Conservation (phyloP, 2,329 filamentous ascomycete species). For the Exophiala aquamarina region DNA sequence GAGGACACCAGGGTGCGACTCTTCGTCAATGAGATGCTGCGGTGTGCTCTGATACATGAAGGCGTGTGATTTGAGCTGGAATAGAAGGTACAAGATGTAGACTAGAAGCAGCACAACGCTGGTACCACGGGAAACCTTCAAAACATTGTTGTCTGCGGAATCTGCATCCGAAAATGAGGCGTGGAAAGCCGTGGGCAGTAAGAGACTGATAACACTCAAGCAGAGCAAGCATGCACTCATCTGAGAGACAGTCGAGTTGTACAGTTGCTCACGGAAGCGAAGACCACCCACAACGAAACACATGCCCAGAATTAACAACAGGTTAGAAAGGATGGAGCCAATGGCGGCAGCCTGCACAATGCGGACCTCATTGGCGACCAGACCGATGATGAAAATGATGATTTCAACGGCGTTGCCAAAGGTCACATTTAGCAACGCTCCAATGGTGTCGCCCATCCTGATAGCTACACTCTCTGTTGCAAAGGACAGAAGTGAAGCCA, state of each 20-base stretch:
- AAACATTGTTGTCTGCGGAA: constrained; percentile 67
- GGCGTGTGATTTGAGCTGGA: constrained; percentile 87
- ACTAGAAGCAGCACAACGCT: constrained; percentile 81
- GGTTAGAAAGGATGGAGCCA: constrained; percentile 84
- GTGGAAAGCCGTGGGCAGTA: constrained; percentile 89
- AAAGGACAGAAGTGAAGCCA: constrained; percentile 70
- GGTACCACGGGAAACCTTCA: constrained; percentile 85
- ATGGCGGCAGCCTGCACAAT: constrained; percentile 90
- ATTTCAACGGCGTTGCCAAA: constrained; percentile 79
- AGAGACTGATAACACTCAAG: constrained; percentile 83
- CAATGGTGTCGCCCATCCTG: constrained; percentile 70
- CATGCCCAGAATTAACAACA: constrained; percentile 89
- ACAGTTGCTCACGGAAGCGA: constrained; percentile 87
- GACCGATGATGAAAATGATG: constrained; percentile 78
- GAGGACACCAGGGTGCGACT: constrained; percentile 80
- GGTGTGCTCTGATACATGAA: constrained; percentile 93
- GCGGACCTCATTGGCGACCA: constrained; percentile 79
- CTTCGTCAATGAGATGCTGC: constrained; percentile 88
- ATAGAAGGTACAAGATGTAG: constrained; percentile 79
- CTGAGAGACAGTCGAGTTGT: constrained; percentile 92
- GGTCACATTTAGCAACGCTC: constrained; percentile 72
- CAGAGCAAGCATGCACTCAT: constrained; percentile 94
- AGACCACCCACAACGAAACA: constrained; percentile 83
- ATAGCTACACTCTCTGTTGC: constrained; percentile 74
- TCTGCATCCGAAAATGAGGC: constrained; percentile 70